Conservation (phyloP, 306 rosid species). For the barrel medic (Medicago truncatula) region MtrunA17r5.0-ANR NC_053042.1:49717001-49717500, state of each 20-base stretch:
- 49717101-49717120: slow-evolving; percentile 30
- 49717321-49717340: slow-evolving; percentile 19
- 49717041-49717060: slow-evolving; percentile 11
- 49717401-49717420: slow-evolving; percentile 19
- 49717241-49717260: slow-evolving; percentile 98
- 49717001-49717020: slow-evolving; percentile 20
- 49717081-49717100: slow-evolving; percentile 12
- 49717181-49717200: slow-evolving; percentile 88
- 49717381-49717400: slow-evolving; percentile 24
- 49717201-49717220: slow-evolving; percentile 78
- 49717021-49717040: slow-evolving; percentile 25
- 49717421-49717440: slow-evolving; percentile 71
- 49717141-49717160: slow-evolving; percentile 71
- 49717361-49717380: slow-evolving; percentile 18
- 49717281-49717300: slow-evolving; percentile 30
- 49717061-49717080: not conserved
- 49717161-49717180: slow-evolving; percentile 76
- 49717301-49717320: not conserved
- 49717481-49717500: slow-evolving; percentile 72
- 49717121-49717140: slow-evolving; percentile 86
- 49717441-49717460: slow-evolving; percentile 68
- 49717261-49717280: slow-evolving; percentile 23
- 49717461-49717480: slow-evolving; percentile 54
- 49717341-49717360: slow-evolving; percentile 25
- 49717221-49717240: slow-evolving; percentile 99